A percentile compares a stretch with the other conserved stretches of the same genome.
These are phyloP conservation scores for Dictyostelium discoideum DNA, from an alignment of 78 protist genomes.

Conservation along the genomic window DNA sequence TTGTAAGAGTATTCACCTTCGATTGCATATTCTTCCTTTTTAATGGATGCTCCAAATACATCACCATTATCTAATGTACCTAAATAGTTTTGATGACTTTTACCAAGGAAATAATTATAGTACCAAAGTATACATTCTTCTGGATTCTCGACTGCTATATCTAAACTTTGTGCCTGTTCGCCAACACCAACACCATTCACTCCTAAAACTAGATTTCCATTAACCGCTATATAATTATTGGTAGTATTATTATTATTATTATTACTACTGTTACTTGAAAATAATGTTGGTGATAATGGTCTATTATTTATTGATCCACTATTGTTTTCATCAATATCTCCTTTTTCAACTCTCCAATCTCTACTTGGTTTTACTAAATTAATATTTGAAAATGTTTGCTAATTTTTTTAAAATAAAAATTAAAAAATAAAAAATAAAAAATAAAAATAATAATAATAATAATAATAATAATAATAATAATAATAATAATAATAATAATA, in stretches of 20 bases:
- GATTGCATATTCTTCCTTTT: constrained; percentile 19
- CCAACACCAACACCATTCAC: neutral
- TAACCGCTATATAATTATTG: neutral
- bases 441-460: too few species aligned
- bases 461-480: too few species aligned
- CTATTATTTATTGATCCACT: neutral
- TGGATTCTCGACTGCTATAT: constrained; percentile 56
- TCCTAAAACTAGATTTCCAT: neutral
- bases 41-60: constrained; percentile 61
- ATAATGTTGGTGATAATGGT: neutral
- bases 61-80: constrained; percentile 23
- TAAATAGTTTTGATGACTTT: constrained; percentile 66
- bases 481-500: too few species aligned
- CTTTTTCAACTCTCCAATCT: constrained; percentile 48
- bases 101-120: constrained; percentile 69
- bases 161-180: neutral
- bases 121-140: constrained; percentile 75
- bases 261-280: neutral
- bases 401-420: neutral
- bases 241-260: neutral
- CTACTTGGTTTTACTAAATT: neutral
- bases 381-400: neutral
- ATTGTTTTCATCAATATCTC: constrained; percentile 1
- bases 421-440: neutral
- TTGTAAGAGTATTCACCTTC: constrained; percentile 38